A percentile compares a stretch with the other conserved stretches of the same genome.
These are phyloP conservation scores for Rhizophagus prolifer DNA, from an alignment of 192 early-diverging fungal species.

Conservation along the genomic window DNA sequence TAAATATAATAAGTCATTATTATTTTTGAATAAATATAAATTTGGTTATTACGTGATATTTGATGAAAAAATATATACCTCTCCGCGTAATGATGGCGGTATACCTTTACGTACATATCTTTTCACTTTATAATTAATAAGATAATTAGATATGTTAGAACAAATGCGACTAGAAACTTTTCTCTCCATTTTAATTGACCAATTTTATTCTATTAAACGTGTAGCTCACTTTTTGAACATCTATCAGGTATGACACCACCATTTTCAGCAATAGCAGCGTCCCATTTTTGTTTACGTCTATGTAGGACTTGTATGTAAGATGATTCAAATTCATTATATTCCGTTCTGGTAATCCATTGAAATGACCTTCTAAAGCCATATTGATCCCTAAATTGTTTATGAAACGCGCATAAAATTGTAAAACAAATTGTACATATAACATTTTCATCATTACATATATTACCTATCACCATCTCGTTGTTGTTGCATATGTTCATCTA, in stretches of 20 bases:
- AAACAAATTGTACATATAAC: no score
- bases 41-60: constrained; percentile 7
- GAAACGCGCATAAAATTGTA: background rate
- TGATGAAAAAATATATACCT: constrained; percentile 37
- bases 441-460: background rate
- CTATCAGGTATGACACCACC: constrained; percentile 45
- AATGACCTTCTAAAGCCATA: constrained; percentile 57
- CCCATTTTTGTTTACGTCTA: constrained; percentile 49
- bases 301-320: constrained; percentile 50
- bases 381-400: constrained; percentile 46
- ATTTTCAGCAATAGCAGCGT: constrained; percentile 45
- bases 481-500: background rate
- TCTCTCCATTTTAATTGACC: background rate
- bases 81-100: constrained; percentile 63
- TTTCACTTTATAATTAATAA: constrained; percentile 55
- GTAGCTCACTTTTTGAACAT: constrained; percentile 43
- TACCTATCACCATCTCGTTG: background rate
- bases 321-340: constrained; percentile 51
- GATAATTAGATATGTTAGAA: background rate
- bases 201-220: background rate
- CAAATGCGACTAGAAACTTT: background rate
- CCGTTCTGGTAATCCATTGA: constrained; percentile 49
- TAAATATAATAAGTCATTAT: constrained; percentile 7
- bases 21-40: constrained; percentile 17
- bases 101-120: constrained; percentile 79